Conservation (phyloP, 345 rosid genomes). For the Cardamine occulta region DNA sequence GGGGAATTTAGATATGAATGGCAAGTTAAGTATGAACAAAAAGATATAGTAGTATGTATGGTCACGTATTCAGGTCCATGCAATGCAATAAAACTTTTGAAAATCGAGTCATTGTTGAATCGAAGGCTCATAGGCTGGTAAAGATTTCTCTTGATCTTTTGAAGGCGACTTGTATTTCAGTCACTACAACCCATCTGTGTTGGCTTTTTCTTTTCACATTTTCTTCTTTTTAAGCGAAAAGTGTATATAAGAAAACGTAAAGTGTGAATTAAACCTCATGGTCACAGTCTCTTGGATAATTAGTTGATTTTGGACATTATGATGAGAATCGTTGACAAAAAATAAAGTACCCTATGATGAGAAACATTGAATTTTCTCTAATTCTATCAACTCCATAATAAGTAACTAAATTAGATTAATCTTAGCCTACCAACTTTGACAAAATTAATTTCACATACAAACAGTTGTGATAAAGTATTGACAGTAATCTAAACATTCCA, state of each 20-base stretch:
- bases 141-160: slow-evolving; percentile 54
- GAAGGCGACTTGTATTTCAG: slow-evolving; percentile 50
- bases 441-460: not conserved
- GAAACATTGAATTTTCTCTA: slow-evolving; percentile 31
- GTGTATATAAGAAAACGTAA: not conserved
- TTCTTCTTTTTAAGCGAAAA: slow-evolving; percentile 11
- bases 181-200: slow-evolving; percentile 39
- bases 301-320: slow-evolving; percentile 28
- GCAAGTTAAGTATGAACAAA: not conserved
- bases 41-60: not conserved
- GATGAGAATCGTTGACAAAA: not conserved
- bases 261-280: slow-evolving; percentile 1
- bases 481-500: not conserved
- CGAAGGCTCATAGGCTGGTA: slow-evolving; percentile 50
- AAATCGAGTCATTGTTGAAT: slow-evolving; percentile 24
- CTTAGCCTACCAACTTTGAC: slow-evolving; percentile 40
- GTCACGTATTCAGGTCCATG: slow-evolving; percentile 30
- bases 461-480: not conserved
- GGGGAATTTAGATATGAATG: not conserved
- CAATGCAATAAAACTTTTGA: slow-evolving; percentile 31
- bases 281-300: slow-evolving; percentile 18
- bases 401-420: not conserved
- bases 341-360: not conserved
- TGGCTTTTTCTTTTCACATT: slow-evolving; percentile 35
- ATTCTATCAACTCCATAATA: slow-evolving; percentile 23